Conservation (phyloP, 805 yeast genomes). For the Hanseniaspora pseudoguilliermondii region DNA sequence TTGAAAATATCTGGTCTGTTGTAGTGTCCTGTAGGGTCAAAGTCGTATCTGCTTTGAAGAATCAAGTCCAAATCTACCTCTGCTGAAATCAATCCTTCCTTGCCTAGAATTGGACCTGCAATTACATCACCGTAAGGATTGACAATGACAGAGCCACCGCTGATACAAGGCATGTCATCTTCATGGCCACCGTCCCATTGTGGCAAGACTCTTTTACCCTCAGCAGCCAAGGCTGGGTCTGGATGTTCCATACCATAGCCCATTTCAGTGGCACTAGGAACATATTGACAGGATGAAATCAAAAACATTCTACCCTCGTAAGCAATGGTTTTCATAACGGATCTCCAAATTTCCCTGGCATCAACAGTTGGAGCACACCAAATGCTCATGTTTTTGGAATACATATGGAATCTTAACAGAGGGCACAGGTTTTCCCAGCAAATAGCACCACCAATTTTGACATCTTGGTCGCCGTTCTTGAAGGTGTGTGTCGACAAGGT, state of each 20-base stretch:
- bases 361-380: constrained; percentile 37
- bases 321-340: constrained; percentile 32
- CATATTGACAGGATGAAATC: constrained; percentile 32
- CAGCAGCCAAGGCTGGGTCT: constrained; percentile 17
- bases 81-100: constrained; percentile 32
- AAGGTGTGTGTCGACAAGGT: constrained; percentile 30
- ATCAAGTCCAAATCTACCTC: constrained; percentile 31
- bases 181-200: constrained; percentile 24
- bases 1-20: constrained; percentile 34
- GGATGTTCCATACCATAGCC: constrained; percentile 18
- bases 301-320: constrained; percentile 33
- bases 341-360: constrained; percentile 34
- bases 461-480: constrained; percentile 20
- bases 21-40: constrained; percentile 35
- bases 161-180: constrained; percentile 26
- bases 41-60: constrained; percentile 31
- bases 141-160: constrained; percentile 32
- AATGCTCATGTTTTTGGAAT: constrained; percentile 32
- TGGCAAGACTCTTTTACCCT: constrained; percentile 18
- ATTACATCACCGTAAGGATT: constrained; percentile 34
- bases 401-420: constrained; percentile 30
- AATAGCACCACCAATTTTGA: constrained; percentile 34
- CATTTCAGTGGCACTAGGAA: constrained; percentile 24
- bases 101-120: constrained; percentile 33
- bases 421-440: constrained; percentile 40